Evolutionary conservation across 805 yeast genomes (phyloP).

Genomic region (Debaryomyces prosopidis): DNA sequence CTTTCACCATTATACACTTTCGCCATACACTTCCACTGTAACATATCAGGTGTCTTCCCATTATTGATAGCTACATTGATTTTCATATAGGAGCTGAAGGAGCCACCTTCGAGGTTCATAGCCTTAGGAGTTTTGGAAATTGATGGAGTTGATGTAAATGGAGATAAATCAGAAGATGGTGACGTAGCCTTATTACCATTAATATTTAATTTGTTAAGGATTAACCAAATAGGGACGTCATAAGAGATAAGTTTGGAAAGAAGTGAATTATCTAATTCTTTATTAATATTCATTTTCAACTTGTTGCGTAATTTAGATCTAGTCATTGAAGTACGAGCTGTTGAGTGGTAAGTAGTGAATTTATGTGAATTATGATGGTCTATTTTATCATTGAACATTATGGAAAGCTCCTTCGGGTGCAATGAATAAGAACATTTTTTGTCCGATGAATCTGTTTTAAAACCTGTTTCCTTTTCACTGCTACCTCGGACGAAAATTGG

Average conservation of each 20-base stretch:
- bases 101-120: conserved; percentile 18
- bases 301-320: conserved; percentile 5
- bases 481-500: conserved; percentile 2
- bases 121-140: conserved; percentile 13
- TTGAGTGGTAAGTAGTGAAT: conserved; percentile 7
- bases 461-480: not conserved
- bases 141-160: conserved; percentile 16
- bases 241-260: conserved; percentile 8
- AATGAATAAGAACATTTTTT: conserved; percentile 2
- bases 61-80: conserved; percentile 11
- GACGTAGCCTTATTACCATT: not conserved
- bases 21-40: conserved; percentile 30
- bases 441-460: not conserved
- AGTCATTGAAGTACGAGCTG: conserved; percentile 2
- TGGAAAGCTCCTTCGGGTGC: conserved; percentile 4
- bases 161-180: conserved; percentile 7
- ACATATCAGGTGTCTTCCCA: conserved; percentile 11
- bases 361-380: conserved; percentile 4
- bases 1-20: conserved; percentile 23
- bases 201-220: conserved; percentile 16
- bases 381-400: conserved; percentile 8
- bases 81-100: conserved; percentile 24
- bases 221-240: conserved; percentile 18
- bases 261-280: not conserved
- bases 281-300: conserved; percentile 2